A percentile compares a stretch with the other conserved stretches of the same genome.
Conservation (phyloP, 2,329 filamentous ascomycete genomes). For the Aspergillus transmontanensis region DNA sequence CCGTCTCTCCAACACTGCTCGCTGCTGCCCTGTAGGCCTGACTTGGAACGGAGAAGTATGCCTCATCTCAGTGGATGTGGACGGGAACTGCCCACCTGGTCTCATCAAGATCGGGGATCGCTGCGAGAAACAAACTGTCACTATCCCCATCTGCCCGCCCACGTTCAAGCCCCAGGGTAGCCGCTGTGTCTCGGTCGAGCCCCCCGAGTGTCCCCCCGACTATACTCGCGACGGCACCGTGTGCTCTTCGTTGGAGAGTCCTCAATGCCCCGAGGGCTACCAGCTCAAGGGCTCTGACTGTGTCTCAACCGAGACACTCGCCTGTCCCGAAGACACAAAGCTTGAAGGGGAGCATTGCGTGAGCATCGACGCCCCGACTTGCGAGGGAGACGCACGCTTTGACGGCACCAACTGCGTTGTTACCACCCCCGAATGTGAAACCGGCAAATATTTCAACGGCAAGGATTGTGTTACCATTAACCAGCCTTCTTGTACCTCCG, state of each 20-base stretch:
- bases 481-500: neutral
- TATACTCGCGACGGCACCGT: neutral
- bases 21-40: neutral
- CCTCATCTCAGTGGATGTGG: neutral
- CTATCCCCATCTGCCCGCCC: neutral
- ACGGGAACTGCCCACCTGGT: neutral
- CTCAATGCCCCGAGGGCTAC: neutral
- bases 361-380: neutral
- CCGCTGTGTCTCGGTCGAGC: neutral
- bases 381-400: neutral
- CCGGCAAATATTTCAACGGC: neutral
- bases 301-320: neutral
- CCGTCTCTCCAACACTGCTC: neutral
- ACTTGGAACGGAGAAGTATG: neutral
- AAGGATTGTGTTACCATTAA: neutral
- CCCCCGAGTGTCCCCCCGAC: neutral
- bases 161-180: neutral
- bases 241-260: neutral
- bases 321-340: neutral
- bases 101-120: neutral
- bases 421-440: neutral
- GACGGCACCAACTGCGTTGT: neutral
- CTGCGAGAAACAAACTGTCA: neutral
- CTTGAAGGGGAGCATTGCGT: neutral
- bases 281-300: neutral